Conservation (phyloP, 2,329 filamentous ascomycete species). For the Xylariales sp. region DNA sequence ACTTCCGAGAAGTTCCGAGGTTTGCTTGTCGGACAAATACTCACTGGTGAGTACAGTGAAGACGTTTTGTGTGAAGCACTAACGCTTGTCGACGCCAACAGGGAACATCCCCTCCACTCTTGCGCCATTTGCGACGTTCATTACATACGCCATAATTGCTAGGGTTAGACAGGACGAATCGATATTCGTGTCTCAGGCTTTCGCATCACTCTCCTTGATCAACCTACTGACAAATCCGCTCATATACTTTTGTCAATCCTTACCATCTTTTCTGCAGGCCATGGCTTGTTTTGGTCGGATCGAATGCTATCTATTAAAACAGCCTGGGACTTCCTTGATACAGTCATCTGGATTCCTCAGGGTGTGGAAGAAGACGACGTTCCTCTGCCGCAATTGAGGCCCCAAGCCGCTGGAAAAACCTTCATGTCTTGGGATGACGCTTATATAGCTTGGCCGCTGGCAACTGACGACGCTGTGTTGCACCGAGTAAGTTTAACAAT, state of each 20-base stretch:
- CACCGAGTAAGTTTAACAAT: neutral
- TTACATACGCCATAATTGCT: conserved; percentile 20
- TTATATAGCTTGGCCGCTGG: too few relatives aligned
- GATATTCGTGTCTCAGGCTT: conserved; percentile 13
- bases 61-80: too few relatives aligned
- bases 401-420: too few relatives aligned
- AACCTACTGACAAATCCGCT: conserved; percentile 15
- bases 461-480: neutral
- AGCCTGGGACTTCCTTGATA: too few relatives aligned
- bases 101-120: conserved; percentile 7
- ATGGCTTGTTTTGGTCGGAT: conserved; percentile 19
- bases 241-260: conserved; percentile 13
- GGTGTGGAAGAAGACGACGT: too few relatives aligned
- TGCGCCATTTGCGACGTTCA: conserved; percentile 21
- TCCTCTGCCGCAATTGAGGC: too few relatives aligned
- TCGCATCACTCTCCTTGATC: conserved; percentile 18
- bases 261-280: conserved; percentile 14
- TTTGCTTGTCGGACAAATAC: neutral
- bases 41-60: neutral
- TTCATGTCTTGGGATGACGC: too few relatives aligned
- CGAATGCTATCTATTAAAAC: conserved; percentile 12
- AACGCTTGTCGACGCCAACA: too few relatives aligned
- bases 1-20: neutral
- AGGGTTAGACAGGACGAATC: conserved; percentile 10
- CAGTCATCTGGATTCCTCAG: too few relatives aligned